phyloP scores from a whole-genome alignment of 1,284 basidiomycete species.

The Volvariella volvacea region DNA sequence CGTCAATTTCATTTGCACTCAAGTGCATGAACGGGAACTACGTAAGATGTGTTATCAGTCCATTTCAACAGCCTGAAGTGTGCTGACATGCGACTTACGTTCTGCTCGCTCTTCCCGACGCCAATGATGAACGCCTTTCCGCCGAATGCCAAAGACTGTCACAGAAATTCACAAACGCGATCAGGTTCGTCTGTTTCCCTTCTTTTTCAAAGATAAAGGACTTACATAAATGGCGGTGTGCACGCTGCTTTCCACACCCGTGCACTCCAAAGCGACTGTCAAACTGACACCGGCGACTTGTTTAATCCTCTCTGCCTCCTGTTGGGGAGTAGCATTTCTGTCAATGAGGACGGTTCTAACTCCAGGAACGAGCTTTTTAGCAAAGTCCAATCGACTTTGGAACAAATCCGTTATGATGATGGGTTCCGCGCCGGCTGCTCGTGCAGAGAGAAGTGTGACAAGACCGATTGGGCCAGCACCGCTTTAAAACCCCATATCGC shows the following conservation, averaged over 20 bases:
- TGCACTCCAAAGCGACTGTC: slow-evolving; percentile 62
- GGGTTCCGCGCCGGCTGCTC: slow-evolving; percentile 73
- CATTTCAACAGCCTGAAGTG: neutral
- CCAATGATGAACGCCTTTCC: slow-evolving; percentile 63
- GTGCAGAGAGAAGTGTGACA: slow-evolving; percentile 70
- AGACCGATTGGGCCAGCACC: slow-evolving; percentile 86
- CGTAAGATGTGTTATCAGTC: slow-evolving; percentile 1
- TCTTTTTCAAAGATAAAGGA: slow-evolving; percentile 4
- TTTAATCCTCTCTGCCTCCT: slow-evolving; percentile 45
- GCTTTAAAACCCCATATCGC: slow-evolving; percentile 29
- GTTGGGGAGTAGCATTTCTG: slow-evolving; percentile 33
- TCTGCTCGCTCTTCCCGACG: slow-evolving; percentile 53
- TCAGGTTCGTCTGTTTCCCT: neutral
- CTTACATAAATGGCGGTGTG: slow-evolving; percentile 61
- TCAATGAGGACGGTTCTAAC: slow-evolving; percentile 49
- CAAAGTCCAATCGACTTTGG: slow-evolving; percentile 75
- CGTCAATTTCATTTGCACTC: slow-evolving; percentile 58
- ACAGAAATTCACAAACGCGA: neutral
- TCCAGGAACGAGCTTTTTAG: slow-evolving; percentile 71
- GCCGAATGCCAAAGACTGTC: slow-evolving; percentile 48
- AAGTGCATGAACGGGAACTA: slow-evolving; percentile 68
- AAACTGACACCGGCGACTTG: slow-evolving; percentile 38
- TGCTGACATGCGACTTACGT: slow-evolving; percentile 25
- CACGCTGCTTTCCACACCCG: slow-evolving; percentile 71
- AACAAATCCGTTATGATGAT: slow-evolving; percentile 80